Evolutionary conservation across 2,329 filamentous ascomycete genomes (phyloP).

Genomic region (Beauveria varroae): DNA sequence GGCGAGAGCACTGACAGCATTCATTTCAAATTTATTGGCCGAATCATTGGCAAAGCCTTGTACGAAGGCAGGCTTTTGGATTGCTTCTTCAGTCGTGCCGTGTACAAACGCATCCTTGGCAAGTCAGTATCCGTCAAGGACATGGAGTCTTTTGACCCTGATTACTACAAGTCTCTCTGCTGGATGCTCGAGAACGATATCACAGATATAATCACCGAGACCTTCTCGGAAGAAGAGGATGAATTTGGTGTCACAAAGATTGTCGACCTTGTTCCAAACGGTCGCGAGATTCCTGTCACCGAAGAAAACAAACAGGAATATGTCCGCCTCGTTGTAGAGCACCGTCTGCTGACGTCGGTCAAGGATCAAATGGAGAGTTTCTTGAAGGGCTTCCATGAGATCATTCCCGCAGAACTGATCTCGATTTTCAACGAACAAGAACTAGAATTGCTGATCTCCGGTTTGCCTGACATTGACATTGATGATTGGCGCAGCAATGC

Average conservation of each 20-base stretch:
- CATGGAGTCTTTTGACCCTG: slow-evolving; percentile 96
- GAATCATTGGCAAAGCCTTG: slow-evolving; percentile 94
- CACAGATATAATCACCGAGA: slow-evolving; percentile 93
- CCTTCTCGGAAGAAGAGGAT: slow-evolving; percentile 89
- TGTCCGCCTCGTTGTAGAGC: slow-evolving; percentile 87
- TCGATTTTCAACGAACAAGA: slow-evolving; percentile 99
- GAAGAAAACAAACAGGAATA: slow-evolving; percentile 99
- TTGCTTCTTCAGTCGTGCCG: slow-evolving; percentile 96
- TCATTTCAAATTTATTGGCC: slow-evolving; percentile 99
- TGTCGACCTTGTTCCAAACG: slow-evolving; percentile 79
- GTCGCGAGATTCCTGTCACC: slow-evolving; percentile 86
- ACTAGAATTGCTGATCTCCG: slow-evolving; percentile 90
- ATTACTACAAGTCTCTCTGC: slow-evolving; percentile 96
- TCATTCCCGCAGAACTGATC: slow-evolving; percentile 88
- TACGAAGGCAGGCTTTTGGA: slow-evolving; percentile 95
- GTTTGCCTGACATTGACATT: slow-evolving; percentile 91
- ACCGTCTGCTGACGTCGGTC: slow-evolving; percentile 85
- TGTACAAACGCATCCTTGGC: slow-evolving; percentile 95
- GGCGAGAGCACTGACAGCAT: slow-evolving; percentile 93
- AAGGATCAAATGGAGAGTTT: slow-evolving; percentile 93
- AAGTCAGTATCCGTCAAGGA: slow-evolving; percentile 96
- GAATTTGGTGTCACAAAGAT: slow-evolving; percentile 85
- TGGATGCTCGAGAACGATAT: slow-evolving; percentile 99
- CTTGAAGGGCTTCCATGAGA: slow-evolving; percentile 93
- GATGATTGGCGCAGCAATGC: slow-evolving; percentile 99